Conservation (phyloP, 148 eudicot species). For the Spergularia marina region DNA sequence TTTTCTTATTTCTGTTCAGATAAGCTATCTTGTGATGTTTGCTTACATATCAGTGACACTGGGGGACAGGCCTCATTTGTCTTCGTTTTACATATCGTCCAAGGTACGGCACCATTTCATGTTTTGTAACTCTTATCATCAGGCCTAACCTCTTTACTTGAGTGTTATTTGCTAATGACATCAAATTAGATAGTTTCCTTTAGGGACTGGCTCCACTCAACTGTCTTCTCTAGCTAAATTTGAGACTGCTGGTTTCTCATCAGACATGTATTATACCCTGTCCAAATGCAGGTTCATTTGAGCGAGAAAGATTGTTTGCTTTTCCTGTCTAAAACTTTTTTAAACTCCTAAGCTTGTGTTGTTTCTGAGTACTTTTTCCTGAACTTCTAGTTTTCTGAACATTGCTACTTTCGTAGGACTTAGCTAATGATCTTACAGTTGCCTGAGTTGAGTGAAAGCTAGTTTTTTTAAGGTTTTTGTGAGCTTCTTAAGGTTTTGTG, state of each 20-base stretch:
- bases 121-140: background rate
- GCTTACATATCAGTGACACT: slow-evolving; percentile 60
- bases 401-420: too few species aligned
- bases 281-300: background rate
- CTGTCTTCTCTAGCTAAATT: background rate
- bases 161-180: slow-evolving; percentile 5
- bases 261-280: background rate
- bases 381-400: too few species aligned
- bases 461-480: too few species aligned
- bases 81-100: slow-evolving; percentile 50
- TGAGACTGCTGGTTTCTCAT: slow-evolving; percentile 2
- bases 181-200: background rate
- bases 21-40: slow-evolving; percentile 73
- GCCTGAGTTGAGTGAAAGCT: too few species aligned
- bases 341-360: too few species aligned
- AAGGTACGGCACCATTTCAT: slow-evolving; percentile 36
- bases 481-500: too few species aligned
- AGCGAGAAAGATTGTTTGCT: too few species aligned
- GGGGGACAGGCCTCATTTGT: slow-evolving; percentile 44
- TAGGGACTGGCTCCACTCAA: background rate
- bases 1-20: slow-evolving; percentile 33
- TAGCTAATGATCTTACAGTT: too few species aligned
- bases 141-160: background rate
- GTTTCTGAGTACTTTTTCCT: too few species aligned
- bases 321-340: too few species aligned